Conservation (phyloP, 1,284 basidiomycete genomes). For the Ganoderma sinense region DNA sequence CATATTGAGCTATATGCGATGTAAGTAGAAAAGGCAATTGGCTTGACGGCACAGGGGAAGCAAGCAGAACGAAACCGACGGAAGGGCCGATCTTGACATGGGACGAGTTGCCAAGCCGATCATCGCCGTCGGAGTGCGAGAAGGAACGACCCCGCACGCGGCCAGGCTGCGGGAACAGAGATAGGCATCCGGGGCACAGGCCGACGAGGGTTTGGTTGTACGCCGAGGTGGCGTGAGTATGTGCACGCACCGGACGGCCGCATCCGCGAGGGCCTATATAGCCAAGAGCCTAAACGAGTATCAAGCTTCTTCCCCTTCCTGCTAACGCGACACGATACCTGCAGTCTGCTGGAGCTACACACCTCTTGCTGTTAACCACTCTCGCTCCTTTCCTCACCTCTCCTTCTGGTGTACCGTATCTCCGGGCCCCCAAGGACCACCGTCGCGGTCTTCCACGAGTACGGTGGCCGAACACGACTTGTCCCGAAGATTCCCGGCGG, state of each 20-base stretch:
- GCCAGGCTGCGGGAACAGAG: not conserved
- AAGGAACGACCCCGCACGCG: not conserved
- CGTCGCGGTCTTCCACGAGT: not conserved
- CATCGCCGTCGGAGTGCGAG: not conserved
- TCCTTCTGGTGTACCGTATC: no score
- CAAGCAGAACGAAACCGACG: not conserved
- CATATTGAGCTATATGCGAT: no score
- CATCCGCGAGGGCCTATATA: not conserved
- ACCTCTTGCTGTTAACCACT: not conserved
- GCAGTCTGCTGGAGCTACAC: not conserved
- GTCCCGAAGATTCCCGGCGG: not conserved
- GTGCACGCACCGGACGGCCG: not conserved
- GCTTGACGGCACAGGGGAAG: not conserved
- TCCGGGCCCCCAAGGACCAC: no score
- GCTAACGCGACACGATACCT: not conserved
- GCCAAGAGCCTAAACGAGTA: not conserved
- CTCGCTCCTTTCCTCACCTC: not conserved
- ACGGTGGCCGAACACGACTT: not conserved
- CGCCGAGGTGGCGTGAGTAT: not conserved
- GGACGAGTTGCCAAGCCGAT: not conserved
- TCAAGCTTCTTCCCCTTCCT: not conserved
- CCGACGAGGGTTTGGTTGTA: not conserved
- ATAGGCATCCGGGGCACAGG: not conserved
- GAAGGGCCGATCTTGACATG: not conserved
- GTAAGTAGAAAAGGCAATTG: no score